These are phyloP conservation scores for Grammothele lineata DNA, from an alignment of 768 basidiomycete species.

Conservation along the genomic window DNA sequence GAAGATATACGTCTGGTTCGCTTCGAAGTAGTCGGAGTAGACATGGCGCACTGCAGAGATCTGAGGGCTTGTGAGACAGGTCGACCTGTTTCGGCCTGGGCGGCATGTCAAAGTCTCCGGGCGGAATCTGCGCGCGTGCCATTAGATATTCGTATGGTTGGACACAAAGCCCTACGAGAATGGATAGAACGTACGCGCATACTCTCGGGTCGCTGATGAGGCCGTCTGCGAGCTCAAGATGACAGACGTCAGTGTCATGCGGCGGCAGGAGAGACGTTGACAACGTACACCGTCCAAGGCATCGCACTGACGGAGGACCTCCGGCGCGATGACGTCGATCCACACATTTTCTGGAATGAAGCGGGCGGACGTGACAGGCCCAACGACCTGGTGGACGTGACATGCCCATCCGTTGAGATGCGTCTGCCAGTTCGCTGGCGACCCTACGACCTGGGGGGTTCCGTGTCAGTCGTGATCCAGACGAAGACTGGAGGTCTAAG, in stretches of 20 bases:
- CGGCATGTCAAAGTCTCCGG: slow-evolving; percentile 21
- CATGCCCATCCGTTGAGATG: slow-evolving; percentile 12
- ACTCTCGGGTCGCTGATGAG: too few relatives aligned
- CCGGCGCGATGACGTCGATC: slow-evolving; percentile 2
- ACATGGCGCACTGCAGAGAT: slow-evolving; percentile 18
- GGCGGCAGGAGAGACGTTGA: not conserved
- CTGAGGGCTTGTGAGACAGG: slow-evolving; percentile 19
- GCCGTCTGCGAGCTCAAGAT: too few relatives aligned
- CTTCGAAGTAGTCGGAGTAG: slow-evolving; percentile 17
- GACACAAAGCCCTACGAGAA: not conserved
- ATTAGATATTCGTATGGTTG: slow-evolving; percentile 20
- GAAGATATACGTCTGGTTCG: slow-evolving; percentile 13
- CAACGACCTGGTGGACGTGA: slow-evolving; percentile 14
- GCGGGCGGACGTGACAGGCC: slow-evolving; percentile 7
- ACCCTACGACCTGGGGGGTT: slow-evolving; percentile 19
- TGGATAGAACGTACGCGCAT: not conserved
- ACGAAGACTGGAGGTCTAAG: too few relatives aligned
- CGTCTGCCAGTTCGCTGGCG: slow-evolving; percentile 22
- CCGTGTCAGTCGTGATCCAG: not conserved
- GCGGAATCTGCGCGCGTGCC: slow-evolving; percentile 10
- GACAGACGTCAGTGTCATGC: not conserved
- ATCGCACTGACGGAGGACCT: too few relatives aligned
- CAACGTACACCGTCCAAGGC: too few relatives aligned
- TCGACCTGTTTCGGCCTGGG: slow-evolving; percentile 5
- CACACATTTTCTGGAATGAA: slow-evolving; percentile 21